Percentiles rank a stretch among this genome's conserved stretches.
phyloP scores from a whole-genome alignment of 2,329 filamentous ascomycete species.

The Emergomyces orientalis region DNA sequence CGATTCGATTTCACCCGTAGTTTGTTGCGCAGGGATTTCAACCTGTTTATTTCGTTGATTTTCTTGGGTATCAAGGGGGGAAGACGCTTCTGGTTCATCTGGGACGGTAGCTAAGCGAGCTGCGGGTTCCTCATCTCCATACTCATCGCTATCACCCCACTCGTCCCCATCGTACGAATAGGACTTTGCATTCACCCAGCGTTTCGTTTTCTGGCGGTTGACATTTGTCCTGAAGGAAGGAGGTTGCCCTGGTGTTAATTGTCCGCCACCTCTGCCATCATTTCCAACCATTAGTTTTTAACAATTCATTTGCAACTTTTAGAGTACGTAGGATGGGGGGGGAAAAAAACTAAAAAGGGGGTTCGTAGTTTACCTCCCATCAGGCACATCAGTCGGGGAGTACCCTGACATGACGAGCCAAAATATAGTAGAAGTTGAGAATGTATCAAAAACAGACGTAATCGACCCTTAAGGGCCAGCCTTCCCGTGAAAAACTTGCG shows the following conservation, averaged over 20 bases:
- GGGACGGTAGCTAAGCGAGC: slow-evolving; percentile 33
- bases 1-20: slow-evolving; percentile 21
- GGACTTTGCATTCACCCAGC: slow-evolving; percentile 86
- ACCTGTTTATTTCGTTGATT: slow-evolving; percentile 15
- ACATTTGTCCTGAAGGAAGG: slow-evolving; percentile 73
- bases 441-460: background rate
- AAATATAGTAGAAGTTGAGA: background rate
- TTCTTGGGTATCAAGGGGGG: slow-evolving; percentile 6
- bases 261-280: slow-evolving; percentile 14
- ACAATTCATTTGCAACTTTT: background rate
- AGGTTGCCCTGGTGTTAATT: slow-evolving; percentile 30
- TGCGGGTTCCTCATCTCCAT: slow-evolving; percentile 52
- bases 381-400: slow-evolving; percentile 9
- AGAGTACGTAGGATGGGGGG: background rate
- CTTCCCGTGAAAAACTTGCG: background rate
- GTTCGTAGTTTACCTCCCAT: slow-evolving; percentile 9
- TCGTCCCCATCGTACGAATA: slow-evolving; percentile 87
- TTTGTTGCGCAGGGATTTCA: slow-evolving; percentile 22
- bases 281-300: background rate
- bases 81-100: slow-evolving; percentile 17
- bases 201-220: slow-evolving; percentile 79
- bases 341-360: no score
- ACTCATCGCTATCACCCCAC: slow-evolving; percentile 65
- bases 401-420: slow-evolving; percentile 10
- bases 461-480: background rate